Base-by-base conservation (phyloP, 148 eudicot species). In the Pharnaceum exiguum region DNA sequence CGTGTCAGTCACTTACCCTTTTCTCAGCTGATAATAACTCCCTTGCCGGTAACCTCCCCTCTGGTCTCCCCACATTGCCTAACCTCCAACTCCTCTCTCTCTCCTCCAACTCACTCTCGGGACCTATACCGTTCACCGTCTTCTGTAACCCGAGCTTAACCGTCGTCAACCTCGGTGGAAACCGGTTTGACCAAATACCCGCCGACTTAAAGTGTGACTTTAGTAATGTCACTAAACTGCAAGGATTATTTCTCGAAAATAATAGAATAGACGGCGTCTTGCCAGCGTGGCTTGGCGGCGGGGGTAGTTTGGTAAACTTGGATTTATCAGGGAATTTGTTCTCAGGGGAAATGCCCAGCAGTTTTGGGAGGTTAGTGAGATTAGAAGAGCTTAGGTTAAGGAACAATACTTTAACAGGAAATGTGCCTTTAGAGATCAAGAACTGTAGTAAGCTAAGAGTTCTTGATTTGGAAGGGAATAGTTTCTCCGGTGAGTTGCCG, bases 281-380 rank as follows among this genome's bases (percentile, higher is more conserved):
- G 45, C 90, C 96, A n/a, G 25, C 21, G 23, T 79, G 84, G 84
- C 53, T 89, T 10, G 73, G 60, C 30, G 73, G 70, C 53, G 37
- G 77, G 46, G 26, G 68, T 0, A 66, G 70, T 1, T 59, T 89
- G 59, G 75, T 54, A 26, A 37, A 46, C 40, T 44, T 89, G 12
- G 95, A 89, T 77, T 26, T 86, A 16, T 83, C 87, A 21, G 78
- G 81, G 30, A 89, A 85, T 57, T 50, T 50, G 2, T 66, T 86
- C 11, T 60, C 75, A 0, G 95, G 95, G 26, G 8, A 13, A 0
- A 46, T 89, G 25, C 82, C 82, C 8, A 44, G 17, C 12, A 60
- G 57, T 17, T 35, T 89, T 22, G 77, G 82, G 25, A 74, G 72
- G 27, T 72, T 86, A 33, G 26, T 27, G 17, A 46, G 49, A 15